A percentile compares a stretch with the other conserved stretches of the same genome.
Evolutionary conservation across 2,329 filamentous ascomycete genomes (phyloP).

Genomic region (Alternaria solani): DNA sequence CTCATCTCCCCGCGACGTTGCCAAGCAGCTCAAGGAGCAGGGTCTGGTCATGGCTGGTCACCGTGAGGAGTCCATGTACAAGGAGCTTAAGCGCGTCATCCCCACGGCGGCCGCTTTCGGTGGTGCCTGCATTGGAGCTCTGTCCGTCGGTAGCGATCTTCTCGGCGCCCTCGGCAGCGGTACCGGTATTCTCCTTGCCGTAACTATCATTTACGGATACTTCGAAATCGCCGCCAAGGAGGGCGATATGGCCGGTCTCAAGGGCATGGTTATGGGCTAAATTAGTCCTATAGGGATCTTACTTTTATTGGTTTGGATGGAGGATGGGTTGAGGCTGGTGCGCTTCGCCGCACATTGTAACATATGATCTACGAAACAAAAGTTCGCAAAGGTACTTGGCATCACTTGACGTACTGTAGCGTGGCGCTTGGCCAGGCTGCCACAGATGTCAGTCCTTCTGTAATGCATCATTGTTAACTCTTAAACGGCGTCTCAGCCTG

Average conservation of each 20-base stretch:
- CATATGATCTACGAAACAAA: conserved; percentile 22
- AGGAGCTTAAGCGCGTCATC: conserved; percentile 99
- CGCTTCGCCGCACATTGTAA: conserved; percentile 21
- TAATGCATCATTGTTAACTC: conserved; percentile 20
- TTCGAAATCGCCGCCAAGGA: conserved; percentile 99
- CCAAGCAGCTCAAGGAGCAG: conserved; percentile 99
- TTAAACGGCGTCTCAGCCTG: not conserved
- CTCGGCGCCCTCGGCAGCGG: conserved; percentile 95
- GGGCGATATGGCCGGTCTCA: conserved; percentile 85
- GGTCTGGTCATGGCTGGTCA: conserved; percentile 99
- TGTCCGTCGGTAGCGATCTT: conserved; percentile 94
- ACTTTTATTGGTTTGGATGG: conserved; percentile 9
- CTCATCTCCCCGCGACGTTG: conserved; percentile 95
- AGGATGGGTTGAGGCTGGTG: conserved; percentile 8
- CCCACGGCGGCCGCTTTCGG: conserved; percentile 97
- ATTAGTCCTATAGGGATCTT: conserved; percentile 13
- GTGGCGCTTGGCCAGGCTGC: conserved; percentile 11
- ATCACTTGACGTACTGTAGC: conserved; percentile 11
- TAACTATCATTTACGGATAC: conserved; percentile 99
- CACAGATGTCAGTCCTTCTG: conserved; percentile 5
- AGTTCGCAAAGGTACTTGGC: conserved; percentile 15
- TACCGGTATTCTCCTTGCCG: conserved; percentile 96
- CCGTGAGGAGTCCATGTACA: conserved; percentile 99
- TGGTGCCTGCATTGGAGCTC: conserved; percentile 97
- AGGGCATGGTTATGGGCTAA: conserved; percentile 69